Evolutionary conservation across 371 early-diverging fungal genomes (phyloP), one percentile per base, ranked within the genome.

Genomic region (Actinomortierella wolfii): DNA sequence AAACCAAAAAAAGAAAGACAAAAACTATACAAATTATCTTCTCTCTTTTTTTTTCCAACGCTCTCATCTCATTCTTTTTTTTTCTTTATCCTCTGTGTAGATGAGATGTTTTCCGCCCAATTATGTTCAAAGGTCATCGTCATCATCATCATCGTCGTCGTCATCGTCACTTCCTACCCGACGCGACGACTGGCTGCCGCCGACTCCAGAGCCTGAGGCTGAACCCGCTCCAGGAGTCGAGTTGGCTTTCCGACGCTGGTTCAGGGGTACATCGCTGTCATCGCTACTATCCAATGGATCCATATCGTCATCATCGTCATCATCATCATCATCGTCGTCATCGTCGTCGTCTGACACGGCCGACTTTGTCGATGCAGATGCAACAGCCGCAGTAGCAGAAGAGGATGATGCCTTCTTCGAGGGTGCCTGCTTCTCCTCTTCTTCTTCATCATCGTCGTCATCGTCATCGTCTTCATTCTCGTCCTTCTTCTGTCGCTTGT

Each of bases 241-340:
- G 44, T 59, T 56, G 17, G 24, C 34, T 11, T 34, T 34, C 34
- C 34, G 34, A 34, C 34, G 57, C 28, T 53, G 75, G 64, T 48
- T 76, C 55, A 65, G 62, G 14, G 76, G 68, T 15, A 61, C 67
- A 43, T 78, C 76, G 52, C 79, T 79, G 46, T 79, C 80, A 52
- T 76, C 74, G 15, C 67, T 67, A 39, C 67, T 67, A 50, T 73
- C 74, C 28, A 34, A 34, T 4, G 34, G 34, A 34, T 34, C 34
- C 34, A 34, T 34, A 11, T 34, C 34, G 34, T 34, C 34, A 11
- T 34, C 34, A 34, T 34, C 34, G 11, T 34, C 63, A 13, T 62
- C 63, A 40, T 68, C 68, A 20, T 69, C 68, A 6, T 63, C 63
- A 25, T 70, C 73, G 23, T 63, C 63, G 39, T 71, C 71, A 18